Base-by-base conservation (phyloP, 306 rosid species). In the Fragaria nilgerrensis region DNA sequence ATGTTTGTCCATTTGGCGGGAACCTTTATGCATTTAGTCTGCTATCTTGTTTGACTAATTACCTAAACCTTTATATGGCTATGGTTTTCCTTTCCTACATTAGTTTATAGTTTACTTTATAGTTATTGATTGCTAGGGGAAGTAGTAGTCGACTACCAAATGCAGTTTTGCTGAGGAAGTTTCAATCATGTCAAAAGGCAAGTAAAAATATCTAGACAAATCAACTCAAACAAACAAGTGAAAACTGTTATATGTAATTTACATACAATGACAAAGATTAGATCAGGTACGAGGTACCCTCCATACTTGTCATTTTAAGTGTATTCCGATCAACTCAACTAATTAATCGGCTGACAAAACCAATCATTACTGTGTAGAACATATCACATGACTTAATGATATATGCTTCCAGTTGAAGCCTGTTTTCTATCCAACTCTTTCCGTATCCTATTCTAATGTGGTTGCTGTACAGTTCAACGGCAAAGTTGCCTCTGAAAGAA, bases 401-500 rank as follows among this genome's bases (percentile, higher is more conserved):
- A 50, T n/a, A 25, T 1, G 14, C 50, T 68, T 47, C 43, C 39
- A 76, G 36, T 16, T 32, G 32, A 47, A 55, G 15, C 1, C 36
- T 67, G 36, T 23, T 73, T 23, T 74, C 66, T 73, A 12, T 68
- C 56, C 61, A 49, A 69, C 56, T 14, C 5, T n/a, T 56, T 55
- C 19, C 6, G 44, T 66, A 71, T 62, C 65, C 84, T 76, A 62
- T 72, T 71, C 82, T 85, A 65, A 72, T 74, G 71, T 37, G 72
- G 67, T 73, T 20, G 56, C 85, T 82, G 79, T 82, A 78, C 82
- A 78, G 76, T 82, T 27, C 75, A 58, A 62, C 20, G 78, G 56
- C 75, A 36, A 43, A 59, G 27, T 62, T 73, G 69, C 79, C 79
- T 37, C 47, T 25, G 68, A 19, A 68, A 78, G 79, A 73, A 78